Conservation (phyloP, 495 filamentous ascomycete genomes). For the Haplographium delicatum region DNA sequence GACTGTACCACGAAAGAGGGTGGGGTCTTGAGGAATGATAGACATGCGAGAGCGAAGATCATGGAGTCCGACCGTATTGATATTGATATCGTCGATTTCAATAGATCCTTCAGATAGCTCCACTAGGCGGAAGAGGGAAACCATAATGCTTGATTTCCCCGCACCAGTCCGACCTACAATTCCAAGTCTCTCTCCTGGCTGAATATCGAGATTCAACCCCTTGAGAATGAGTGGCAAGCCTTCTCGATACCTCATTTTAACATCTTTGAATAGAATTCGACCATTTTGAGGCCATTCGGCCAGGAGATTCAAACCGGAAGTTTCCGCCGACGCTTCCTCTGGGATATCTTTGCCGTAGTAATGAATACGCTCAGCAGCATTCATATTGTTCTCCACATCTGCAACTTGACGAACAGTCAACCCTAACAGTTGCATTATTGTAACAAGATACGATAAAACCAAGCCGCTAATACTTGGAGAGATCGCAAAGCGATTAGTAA, state of each 20-base stretch:
- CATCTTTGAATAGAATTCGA: constrained; percentile 25
- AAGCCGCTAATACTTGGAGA: constrained; percentile 76
- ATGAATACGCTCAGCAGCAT: constrained; percentile 85
- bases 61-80: constrained; percentile 69
- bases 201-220: constrained; percentile 65
- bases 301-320: constrained; percentile 1
- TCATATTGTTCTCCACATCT: constrained; percentile 95
- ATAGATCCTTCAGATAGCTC: constrained; percentile 75
- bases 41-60: constrained; percentile 79
- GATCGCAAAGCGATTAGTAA: constrained; percentile 84
- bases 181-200: constrained; percentile 81
- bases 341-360: constrained; percentile 81
- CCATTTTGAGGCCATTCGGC: constrained; percentile 32
- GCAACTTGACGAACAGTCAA: constrained; percentile 87
- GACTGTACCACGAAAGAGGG: constrained; percentile 31
- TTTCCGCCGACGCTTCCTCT: constrained; percentile 59
- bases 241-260: constrained; percentile 30
- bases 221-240: constrained; percentile 58
- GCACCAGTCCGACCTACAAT: constrained; percentile 90
- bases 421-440: constrained; percentile 88
- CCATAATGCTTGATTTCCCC: constrained; percentile 89
- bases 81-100: constrained; percentile 79
- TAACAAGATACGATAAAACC: constrained; percentile 82
- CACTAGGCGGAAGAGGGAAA: constrained; percentile 77
- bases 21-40: constrained; percentile 37